A percentile compares a stretch with the other conserved stretches of the same genome.
phyloP scores from a whole-genome alignment of 208 protist genomes.

The Lotmaria passim region DNA sequence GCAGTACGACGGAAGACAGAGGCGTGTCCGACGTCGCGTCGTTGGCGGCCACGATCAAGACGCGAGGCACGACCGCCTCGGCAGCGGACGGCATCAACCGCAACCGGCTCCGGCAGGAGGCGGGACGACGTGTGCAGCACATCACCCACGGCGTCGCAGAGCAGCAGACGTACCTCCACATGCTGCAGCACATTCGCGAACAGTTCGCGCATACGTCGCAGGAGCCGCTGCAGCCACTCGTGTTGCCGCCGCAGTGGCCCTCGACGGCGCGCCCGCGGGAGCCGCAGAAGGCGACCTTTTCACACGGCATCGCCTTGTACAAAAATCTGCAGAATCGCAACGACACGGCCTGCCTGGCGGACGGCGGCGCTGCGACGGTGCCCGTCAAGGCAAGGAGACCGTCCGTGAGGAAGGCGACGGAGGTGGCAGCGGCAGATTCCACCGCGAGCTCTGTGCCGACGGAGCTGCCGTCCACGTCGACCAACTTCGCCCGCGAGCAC shows the following conservation, averaged over 20 bases:
- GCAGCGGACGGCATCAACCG: conserved; percentile 28
- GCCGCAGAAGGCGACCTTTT: conserved; percentile 43
- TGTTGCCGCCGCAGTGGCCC: conserved; percentile 48
- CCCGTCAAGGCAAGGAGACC: neutral
- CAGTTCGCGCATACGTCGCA: conserved; percentile 46
- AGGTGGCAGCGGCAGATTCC: neutral
- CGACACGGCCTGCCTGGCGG: neutral
- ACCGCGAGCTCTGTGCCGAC: conserved; percentile 15
- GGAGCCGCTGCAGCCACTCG: conserved; percentile 40
- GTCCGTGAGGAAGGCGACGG: neutral
- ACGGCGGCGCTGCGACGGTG: neutral
- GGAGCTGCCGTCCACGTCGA: conserved; percentile 13
- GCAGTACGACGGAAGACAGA: neutral
- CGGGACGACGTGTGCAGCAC: conserved; percentile 26
- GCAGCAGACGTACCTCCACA: conserved; percentile 42
- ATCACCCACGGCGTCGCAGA: conserved; percentile 35
- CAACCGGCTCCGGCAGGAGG: conserved; percentile 35
- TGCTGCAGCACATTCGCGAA: conserved; percentile 59
- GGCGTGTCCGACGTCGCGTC: neutral
- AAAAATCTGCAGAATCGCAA: conserved; percentile 10
- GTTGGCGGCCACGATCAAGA: neutral
- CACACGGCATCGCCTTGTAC: conserved; percentile 32
- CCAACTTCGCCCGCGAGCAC: conserved; percentile 23
- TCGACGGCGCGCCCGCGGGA: conserved; percentile 41
- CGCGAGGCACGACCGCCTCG: neutral